These are phyloP conservation scores for Backusella circina DNA, from an alignment of 192 early-diverging fungal genomes.

Conservation along the genomic window DNA sequence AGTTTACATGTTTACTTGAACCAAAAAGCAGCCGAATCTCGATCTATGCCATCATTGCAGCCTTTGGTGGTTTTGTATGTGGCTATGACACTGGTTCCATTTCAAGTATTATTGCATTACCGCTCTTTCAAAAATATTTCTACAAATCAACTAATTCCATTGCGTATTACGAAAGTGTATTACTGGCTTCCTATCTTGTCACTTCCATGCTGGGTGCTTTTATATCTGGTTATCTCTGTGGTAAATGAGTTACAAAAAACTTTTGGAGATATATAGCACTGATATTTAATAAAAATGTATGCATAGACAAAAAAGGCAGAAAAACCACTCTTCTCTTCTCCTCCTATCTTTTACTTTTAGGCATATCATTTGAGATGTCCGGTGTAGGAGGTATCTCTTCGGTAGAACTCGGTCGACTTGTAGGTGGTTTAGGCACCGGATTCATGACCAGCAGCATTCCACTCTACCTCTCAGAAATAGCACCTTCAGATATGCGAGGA, in stretches of 20 bases:
- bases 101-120: slow-evolving; percentile 15
- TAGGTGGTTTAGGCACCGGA: not conserved
- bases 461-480: slow-evolving; percentile 52
- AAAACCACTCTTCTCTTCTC: slow-evolving; percentile 64
- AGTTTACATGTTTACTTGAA: not conserved
- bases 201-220: slow-evolving; percentile 24
- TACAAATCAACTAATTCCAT: not conserved
- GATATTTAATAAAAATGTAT: not conserved
- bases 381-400: slow-evolving; percentile 36
- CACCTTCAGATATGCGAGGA: slow-evolving; percentile 79
- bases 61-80: slow-evolving; percentile 19
- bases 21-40: not conserved
- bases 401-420: not conserved
- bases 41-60: slow-evolving; percentile 15
- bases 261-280: not conserved
- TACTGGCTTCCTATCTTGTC: slow-evolving; percentile 21
- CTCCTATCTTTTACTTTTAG: slow-evolving; percentile 63
- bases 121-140: slow-evolving; percentile 4
- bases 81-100: slow-evolving; percentile 22
- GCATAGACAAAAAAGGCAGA: slow-evolving; percentile 46
- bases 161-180: slow-evolving; percentile 9
- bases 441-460: not conserved
- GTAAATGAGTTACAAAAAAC: not conserved
- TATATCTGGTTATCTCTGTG: slow-evolving; percentile 21
- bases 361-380: slow-evolving; percentile 67